Conservation (phyloP, 2,329 filamentous ascomycete species). For the Lomentospora prolificans region DNA sequence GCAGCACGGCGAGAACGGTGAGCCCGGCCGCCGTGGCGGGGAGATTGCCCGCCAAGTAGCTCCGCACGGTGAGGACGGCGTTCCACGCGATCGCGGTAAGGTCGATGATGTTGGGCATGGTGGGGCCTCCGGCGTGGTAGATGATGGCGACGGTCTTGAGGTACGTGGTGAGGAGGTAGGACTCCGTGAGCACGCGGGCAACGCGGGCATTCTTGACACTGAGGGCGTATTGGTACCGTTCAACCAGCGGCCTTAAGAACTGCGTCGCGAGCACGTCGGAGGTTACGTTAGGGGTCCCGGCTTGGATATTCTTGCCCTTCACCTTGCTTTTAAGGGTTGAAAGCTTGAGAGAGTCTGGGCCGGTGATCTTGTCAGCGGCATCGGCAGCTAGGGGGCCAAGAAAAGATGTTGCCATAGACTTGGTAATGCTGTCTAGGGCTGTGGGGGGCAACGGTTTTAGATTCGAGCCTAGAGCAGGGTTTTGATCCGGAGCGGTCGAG, state of each 20-base stretch:
- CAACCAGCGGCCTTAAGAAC: slow-evolving; percentile 82
- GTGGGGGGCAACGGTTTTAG: slow-evolving; percentile 45
- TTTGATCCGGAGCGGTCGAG: slow-evolving; percentile 17
- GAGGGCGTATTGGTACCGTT: slow-evolving; percentile 62
- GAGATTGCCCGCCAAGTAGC: slow-evolving; percentile 49
- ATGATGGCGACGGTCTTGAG: slow-evolving; percentile 79
- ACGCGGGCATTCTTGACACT: slow-evolving; percentile 28
- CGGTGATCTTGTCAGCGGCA: slow-evolving; percentile 69
- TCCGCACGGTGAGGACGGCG: slow-evolving; percentile 63
- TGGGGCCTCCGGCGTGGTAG: slow-evolving; percentile 73
- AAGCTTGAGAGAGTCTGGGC: slow-evolving; percentile 78
- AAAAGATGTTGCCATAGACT: slow-evolving; percentile 58
- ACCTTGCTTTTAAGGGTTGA: slow-evolving; percentile 62
- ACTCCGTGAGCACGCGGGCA: slow-evolving; percentile 57
- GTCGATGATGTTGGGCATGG: slow-evolving; percentile 63
- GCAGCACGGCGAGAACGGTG: slow-evolving; percentile 65
- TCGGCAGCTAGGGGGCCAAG: slow-evolving; percentile 72
- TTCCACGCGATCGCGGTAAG: slow-evolving; percentile 80
- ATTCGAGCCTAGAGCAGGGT: slow-evolving; percentile 19
- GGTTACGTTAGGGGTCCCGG: slow-evolving; percentile 64
- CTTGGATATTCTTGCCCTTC: slow-evolving; percentile 24
- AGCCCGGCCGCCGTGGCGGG: slow-evolving; percentile 64
- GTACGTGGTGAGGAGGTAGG: slow-evolving; percentile 67
- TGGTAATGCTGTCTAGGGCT: slow-evolving; percentile 59
- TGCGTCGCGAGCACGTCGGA: slow-evolving; percentile 62